phyloP scores from a whole-genome alignment of 2,329 filamentous ascomycete species.

The Sodiomyces alkalinus region DNA sequence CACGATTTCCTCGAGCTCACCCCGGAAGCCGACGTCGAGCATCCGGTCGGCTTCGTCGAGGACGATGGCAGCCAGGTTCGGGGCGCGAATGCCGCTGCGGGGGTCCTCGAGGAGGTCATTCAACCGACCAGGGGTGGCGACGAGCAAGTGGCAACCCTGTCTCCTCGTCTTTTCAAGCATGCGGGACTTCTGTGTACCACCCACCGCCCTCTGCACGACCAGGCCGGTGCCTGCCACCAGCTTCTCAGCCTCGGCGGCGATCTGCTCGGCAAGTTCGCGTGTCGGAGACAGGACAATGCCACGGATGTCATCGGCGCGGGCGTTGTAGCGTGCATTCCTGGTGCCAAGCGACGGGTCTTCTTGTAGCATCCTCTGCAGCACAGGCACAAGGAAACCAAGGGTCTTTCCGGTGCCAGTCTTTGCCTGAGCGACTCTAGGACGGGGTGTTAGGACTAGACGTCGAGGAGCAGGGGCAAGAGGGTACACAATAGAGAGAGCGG shows the following conservation, averaged over 20 bases:
- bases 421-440: slow-evolving; percentile 84
- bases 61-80: slow-evolving; percentile 78
- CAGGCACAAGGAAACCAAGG: slow-evolving; percentile 76
- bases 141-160: slow-evolving; percentile 73
- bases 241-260: slow-evolving; percentile 62
- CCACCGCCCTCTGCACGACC: slow-evolving; percentile 63
- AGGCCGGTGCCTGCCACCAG: slow-evolving; percentile 52
- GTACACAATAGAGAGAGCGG: slow-evolving; percentile 1
- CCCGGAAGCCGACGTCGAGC: slow-evolving; percentile 81
- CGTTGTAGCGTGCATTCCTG: slow-evolving; percentile 17
- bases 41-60: slow-evolving; percentile 97
- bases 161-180: slow-evolving; percentile 54
- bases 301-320: slow-evolving; percentile 43
- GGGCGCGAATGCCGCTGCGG: slow-evolving; percentile 48
- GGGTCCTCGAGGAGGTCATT: slow-evolving; percentile 64
- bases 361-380: slow-evolving; percentile 63
- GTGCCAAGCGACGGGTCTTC: slow-evolving; percentile 45
- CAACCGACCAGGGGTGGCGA: slow-evolving; percentile 81
- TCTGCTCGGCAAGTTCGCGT: slow-evolving; percentile 68
- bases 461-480: slow-evolving; percentile 11
- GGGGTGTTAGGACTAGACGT: no score
- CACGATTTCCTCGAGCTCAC: slow-evolving; percentile 48
- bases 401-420: slow-evolving; percentile 98
- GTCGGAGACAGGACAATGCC: slow-evolving; percentile 66
- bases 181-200: slow-evolving; percentile 63